A percentile compares a stretch with the other conserved stretches of the same genome.
phyloP scores from a whole-genome alignment of 176 grass and related monocot species.

The Hsuehochloa calcarea region DNA sequence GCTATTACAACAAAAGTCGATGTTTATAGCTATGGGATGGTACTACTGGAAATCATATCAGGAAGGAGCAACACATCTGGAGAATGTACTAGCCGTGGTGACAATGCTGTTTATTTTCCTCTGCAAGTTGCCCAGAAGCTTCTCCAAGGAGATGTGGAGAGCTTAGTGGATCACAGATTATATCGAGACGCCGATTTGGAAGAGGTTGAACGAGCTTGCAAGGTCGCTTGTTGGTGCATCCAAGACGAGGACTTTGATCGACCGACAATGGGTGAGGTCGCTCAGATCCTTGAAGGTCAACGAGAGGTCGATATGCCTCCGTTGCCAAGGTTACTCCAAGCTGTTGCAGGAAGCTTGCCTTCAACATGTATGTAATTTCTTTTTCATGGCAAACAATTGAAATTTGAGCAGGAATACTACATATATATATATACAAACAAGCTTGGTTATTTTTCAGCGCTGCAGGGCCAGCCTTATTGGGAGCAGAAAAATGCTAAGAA shows the following conservation, averaged over 20 bases:
- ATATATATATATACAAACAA: too few relatives aligned
- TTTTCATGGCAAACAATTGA: too few relatives aligned
- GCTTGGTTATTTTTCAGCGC: too few relatives aligned
- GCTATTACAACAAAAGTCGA: slow-evolving; percentile 11
- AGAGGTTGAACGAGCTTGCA: slow-evolving; percentile 32
- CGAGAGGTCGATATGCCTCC: slow-evolving; percentile 28
- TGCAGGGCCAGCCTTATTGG: too few relatives aligned
- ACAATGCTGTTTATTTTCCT: not conserved
- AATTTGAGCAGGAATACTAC: too few relatives aligned
- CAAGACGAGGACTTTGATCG: slow-evolving; percentile 6
- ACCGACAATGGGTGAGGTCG: slow-evolving; percentile 37
- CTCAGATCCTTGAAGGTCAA: slow-evolving; percentile 41
- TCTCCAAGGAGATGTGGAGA: not conserved
- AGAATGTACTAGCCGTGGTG: not conserved
- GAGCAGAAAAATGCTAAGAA: too few relatives aligned
- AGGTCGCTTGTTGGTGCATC: slow-evolving; percentile 47
- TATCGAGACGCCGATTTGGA: slow-evolving; percentile 8
- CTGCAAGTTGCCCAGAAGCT: not conserved
- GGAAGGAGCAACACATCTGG: not conserved
- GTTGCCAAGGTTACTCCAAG: slow-evolving; percentile 35
- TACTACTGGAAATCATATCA: not conserved
- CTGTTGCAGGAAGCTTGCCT: not conserved
- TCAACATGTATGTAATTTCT: not conserved
- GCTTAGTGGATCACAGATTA: slow-evolving; percentile 15
- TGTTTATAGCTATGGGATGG: slow-evolving; percentile 11